phyloP scores from a whole-genome alignment of 208 protist species.

The Acanthamoeba divionensis region DNA sequence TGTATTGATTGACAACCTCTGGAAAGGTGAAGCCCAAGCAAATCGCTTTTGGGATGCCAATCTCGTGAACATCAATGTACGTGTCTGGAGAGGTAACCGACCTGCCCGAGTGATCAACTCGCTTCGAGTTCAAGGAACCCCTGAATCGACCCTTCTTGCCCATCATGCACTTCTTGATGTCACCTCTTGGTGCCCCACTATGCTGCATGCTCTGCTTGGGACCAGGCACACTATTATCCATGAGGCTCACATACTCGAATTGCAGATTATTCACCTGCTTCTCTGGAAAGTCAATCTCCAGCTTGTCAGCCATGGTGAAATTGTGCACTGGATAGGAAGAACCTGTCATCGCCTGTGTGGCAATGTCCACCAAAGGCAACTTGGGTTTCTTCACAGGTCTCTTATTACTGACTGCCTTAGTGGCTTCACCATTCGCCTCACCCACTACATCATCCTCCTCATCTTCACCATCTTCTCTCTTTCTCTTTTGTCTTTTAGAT shows the following conservation, averaged over 20 bases:
- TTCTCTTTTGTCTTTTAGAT: no score
- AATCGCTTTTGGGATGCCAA: conserved; percentile 98
- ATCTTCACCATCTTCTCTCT: no score
- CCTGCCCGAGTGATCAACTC: conserved; percentile 98
- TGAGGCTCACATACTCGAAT: conserved; percentile 95
- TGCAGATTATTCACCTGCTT: conserved; percentile 92
- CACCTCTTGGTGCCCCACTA: conserved; percentile 89
- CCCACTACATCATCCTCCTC: no score
- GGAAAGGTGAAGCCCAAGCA: conserved; percentile 97
- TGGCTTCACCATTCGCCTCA: no score
- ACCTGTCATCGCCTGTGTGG: conserved; percentile 84
- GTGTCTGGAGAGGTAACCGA: conserved; percentile 99
- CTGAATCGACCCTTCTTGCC: conserved; percentile 98
- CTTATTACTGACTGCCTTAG: no score
- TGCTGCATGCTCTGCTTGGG: conserved; percentile 80
- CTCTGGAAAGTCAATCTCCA: conserved; percentile 84
- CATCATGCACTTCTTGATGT: conserved; percentile 96
- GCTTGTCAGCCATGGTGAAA: conserved; percentile 81
- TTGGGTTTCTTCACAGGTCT: conserved; percentile 79
- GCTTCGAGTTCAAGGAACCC: conserved; percentile 99
- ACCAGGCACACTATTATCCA: no score
- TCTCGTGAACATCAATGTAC: conserved; percentile 94
- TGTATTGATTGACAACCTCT: conserved; percentile 97
- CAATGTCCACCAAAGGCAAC: conserved; percentile 95
- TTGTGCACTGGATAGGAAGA: not conserved